Evolutionary conservation across 495 filamentous ascomycete genomes (phyloP).

Genomic region (Talaromyces ruber): DNA sequence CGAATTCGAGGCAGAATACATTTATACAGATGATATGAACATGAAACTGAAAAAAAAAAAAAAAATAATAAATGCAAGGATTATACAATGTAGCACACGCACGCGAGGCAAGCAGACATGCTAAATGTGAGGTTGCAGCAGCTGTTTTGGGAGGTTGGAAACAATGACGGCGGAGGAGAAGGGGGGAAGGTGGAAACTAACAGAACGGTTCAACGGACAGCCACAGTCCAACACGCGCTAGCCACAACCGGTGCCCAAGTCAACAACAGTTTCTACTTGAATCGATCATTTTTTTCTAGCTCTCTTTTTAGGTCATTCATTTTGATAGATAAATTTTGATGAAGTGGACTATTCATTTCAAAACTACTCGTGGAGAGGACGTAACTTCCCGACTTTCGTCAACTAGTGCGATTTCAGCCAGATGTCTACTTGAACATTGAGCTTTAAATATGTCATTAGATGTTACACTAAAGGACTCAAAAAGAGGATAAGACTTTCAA

Average conservation of each 20-base stretch:
- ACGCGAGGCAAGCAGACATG: not conserved
- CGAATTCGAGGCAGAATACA: conserved; percentile 85
- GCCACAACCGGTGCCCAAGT: not conserved
- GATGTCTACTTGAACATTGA: not conserved
- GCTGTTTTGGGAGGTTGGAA: not conserved
- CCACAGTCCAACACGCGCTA: not conserved
- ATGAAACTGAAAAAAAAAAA: conserved; percentile 1
- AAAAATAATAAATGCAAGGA: not conserved
- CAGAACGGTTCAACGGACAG: not conserved
- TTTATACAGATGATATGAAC: conserved; percentile 25
- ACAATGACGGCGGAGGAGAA: not conserved
- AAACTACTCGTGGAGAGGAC: not conserved
- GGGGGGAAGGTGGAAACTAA: not conserved
- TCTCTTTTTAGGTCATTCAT: not conserved
- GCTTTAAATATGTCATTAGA: not conserved
- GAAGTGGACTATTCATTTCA: not conserved
- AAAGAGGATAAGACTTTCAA: not conserved
- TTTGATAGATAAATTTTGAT: not conserved
- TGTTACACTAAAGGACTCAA: not conserved
- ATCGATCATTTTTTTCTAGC: too few relatives aligned
- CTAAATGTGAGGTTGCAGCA: not conserved
- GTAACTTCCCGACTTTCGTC: not conserved
- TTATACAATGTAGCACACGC: not conserved
- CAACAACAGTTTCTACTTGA: not conserved
- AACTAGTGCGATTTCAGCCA: not conserved